Base-by-base conservation (phyloP, 2,329 filamentous ascomycete genomes). In the Colletotrichum cordylinicola region DNA sequence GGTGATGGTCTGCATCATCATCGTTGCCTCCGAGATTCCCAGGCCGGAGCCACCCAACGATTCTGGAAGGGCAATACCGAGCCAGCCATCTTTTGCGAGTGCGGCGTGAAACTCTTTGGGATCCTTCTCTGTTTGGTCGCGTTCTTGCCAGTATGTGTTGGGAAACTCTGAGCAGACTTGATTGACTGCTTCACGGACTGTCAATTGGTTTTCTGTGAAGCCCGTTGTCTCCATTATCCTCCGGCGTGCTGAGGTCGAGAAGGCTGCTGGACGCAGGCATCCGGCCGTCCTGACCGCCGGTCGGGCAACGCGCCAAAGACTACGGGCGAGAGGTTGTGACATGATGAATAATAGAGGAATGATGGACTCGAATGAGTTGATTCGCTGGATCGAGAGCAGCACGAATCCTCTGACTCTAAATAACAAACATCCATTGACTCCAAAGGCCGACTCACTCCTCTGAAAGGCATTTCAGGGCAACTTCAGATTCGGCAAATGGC, bases 1-100 rank as follows among this genome's bases (percentile, higher is more conserved):
- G 1, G 93, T 87, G 72, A 96, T 94, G 3, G 94, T 94, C 80
- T 98, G 95, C 88, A 97, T 90, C 94, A 97, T 96, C 90, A 96
- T 94, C 1, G 93, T 95, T 1, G 95, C 95, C 82, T 97, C 95
- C 1, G 93, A 93, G 43, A 98, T 95, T 10, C 92, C 94, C 10
- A 98, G 84, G 0, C 93, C 94, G 2, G 94, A 90, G 1, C 95
- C 95, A 4, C 95, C 95, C 0, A 95, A 88, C 0, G 90, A 87
- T 81, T 96, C 94, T 0, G 94, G 94, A 5, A 97, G 85, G 0
- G 94, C 94, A 78, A 96, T 96, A 4, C 95, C 95, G 55, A 97
- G 90, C 94, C 94, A 97, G 8, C 95, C 94, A 78, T 93, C 93
- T 72, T 91, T 90, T 9, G 95, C 93, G 10, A 97, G 84, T 0